Percentiles rank a stretch among this genome's conserved stretches.
Evolutionary conservation across 2,329 filamentous ascomycete genomes (phyloP).

Genomic region (Alternaria solani): DNA sequence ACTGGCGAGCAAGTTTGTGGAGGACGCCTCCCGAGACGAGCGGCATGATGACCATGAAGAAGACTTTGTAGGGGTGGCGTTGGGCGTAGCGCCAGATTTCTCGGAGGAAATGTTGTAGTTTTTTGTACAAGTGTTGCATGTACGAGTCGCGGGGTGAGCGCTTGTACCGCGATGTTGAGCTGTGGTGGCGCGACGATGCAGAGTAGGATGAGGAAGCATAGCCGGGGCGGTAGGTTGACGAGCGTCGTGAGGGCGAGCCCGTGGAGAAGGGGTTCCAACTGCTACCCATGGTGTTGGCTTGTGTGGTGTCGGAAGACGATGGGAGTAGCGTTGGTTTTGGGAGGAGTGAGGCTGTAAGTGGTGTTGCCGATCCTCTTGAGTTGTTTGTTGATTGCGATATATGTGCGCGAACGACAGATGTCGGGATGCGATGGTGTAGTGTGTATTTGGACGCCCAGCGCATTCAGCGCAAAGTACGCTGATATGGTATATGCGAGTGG

Average conservation of each 20-base stretch:
- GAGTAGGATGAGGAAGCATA: constrained; percentile 43
- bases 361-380: background rate
- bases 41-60: constrained; percentile 89
- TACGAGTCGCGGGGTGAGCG: constrained; percentile 80
- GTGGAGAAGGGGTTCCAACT: constrained; percentile 46
- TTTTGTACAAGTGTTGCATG: constrained; percentile 74
- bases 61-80: constrained; percentile 84
- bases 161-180: constrained; percentile 77
- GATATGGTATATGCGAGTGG: background rate
- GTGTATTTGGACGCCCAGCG: constrained; percentile 28
- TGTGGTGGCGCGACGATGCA: constrained; percentile 48
- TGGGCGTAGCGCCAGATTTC: constrained; percentile 84
- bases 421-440: constrained; percentile 24
- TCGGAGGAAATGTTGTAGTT: constrained; percentile 79
- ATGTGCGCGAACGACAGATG: constrained; percentile 19
- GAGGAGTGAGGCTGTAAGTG: constrained; percentile 12
- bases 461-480: constrained; percentile 17
- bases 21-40: constrained; percentile 84
- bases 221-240: constrained; percentile 38
- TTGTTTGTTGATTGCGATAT: constrained; percentile 6
- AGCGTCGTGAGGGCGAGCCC: constrained; percentile 26
- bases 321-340: constrained; percentile 22
- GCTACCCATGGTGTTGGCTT: constrained; percentile 38
- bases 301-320: background rate
- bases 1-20: constrained; percentile 76